Evolutionary conservation across 1,284 basidiomycete genomes (phyloP).

Genomic region (Papiliotrema laurentii): DNA sequence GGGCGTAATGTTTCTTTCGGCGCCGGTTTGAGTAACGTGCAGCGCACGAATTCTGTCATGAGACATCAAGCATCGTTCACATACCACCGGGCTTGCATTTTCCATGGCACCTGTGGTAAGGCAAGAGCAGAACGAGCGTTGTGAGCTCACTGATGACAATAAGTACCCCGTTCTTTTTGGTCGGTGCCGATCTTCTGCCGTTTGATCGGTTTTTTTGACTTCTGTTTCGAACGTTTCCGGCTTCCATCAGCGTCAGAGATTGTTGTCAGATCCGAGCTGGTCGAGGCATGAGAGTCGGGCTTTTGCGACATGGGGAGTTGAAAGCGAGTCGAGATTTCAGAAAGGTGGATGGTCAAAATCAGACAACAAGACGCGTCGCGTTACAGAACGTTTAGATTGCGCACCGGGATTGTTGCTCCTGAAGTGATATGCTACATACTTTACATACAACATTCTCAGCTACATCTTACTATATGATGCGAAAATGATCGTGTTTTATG

Average conservation of each 20-base stretch:
- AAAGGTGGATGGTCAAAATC: no score
- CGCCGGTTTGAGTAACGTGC: slow-evolving; percentile 24
- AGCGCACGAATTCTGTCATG: slow-evolving; percentile 23
- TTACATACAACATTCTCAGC: no score
- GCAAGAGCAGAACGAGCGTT: neutral
- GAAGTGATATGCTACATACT: no score
- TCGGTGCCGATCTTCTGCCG: neutral
- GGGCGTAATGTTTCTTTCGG: slow-evolving; percentile 11
- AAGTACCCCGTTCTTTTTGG: slow-evolving; percentile 13
- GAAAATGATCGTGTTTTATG: no score
- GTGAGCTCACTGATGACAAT: slow-evolving; percentile 27
- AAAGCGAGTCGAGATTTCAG: no score
- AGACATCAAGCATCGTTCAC: neutral
- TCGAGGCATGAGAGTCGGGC: neutral
- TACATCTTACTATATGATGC: no score
- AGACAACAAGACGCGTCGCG: no score
- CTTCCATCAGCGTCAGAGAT: neutral
- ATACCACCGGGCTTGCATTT: slow-evolving; percentile 1
- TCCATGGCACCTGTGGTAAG: neutral
- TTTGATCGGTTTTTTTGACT: slow-evolving; percentile 5
- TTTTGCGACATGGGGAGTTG: no score
- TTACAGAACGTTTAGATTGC: no score
- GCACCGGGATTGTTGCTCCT: no score
- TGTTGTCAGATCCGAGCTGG: neutral
- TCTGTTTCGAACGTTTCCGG: neutral